A percentile compares a stretch with the other conserved stretches of the same genome.
phyloP scores from a whole-genome alignment of 345 rosid genomes.

The Linum trigynum region DNA sequence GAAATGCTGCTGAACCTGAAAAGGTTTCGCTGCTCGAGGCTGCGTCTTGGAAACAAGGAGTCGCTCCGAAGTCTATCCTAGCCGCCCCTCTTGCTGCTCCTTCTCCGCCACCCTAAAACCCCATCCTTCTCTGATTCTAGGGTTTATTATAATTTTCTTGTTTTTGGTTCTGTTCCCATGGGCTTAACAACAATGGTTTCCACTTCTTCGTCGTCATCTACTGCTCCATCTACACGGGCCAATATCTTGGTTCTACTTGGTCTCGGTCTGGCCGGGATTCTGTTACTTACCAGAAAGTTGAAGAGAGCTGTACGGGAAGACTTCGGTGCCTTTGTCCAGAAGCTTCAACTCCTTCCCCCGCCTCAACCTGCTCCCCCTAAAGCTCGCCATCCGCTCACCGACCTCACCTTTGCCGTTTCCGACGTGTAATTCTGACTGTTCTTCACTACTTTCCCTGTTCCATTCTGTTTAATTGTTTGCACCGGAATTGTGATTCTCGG shows the following conservation, averaged over 20 bases:
- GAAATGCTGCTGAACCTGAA: too few species aligned
- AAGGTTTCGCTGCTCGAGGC: too few species aligned
- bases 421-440: constrained; percentile 43
- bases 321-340: constrained; percentile 82
- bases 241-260: constrained; percentile 85
- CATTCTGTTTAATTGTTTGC: neutral
- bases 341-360: constrained; percentile 78
- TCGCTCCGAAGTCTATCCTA: neutral
- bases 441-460: neutral
- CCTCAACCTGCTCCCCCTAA: constrained; percentile 98
- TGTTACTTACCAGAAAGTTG: constrained; percentile 47
- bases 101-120: neutral
- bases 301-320: constrained; percentile 61
- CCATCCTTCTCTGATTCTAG: neutral
- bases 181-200: constrained; percentile 37
- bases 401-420: constrained; percentile 72
- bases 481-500: neutral
- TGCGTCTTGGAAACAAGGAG: too few species aligned
- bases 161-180: neutral
- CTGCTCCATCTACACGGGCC: constrained; percentile 11
- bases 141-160: neutral
- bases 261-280: constrained; percentile 74
- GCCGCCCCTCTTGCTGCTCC: neutral
- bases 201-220: constrained; percentile 15
- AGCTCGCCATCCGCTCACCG: constrained; percentile 93